phyloP scores from a whole-genome alignment of 805 yeast genomes.

The Lachancea quebecensis region DNA sequence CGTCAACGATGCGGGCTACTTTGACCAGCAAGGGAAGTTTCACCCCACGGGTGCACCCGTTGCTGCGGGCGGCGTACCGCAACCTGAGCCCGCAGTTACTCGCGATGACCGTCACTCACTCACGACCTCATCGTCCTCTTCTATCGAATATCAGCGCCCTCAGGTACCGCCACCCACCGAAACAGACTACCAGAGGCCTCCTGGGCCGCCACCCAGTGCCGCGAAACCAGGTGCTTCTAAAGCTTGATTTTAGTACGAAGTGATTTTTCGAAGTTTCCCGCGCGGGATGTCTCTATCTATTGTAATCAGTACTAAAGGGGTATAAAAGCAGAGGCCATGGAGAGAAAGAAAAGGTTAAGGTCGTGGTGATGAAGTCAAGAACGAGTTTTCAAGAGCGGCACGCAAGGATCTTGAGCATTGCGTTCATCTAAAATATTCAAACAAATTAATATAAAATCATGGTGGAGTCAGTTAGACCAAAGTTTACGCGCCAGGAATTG shows the following conservation, averaged over 20 bases:
- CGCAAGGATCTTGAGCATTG: too few species aligned
- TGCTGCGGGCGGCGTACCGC: background rate
- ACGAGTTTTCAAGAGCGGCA: too few species aligned
- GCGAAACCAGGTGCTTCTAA: background rate
- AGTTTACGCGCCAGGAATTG: conserved; percentile 42
- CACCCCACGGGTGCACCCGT: conserved; percentile 13
- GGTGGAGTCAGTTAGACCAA: conserved; percentile 13
- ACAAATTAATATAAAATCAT: background rate
- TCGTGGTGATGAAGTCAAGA: too few species aligned
- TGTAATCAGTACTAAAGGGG: background rate
- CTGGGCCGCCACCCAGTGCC: conserved; percentile 3
- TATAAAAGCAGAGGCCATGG: background rate
- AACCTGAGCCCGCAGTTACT: conserved; percentile 6
- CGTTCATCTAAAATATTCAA: too few species aligned
- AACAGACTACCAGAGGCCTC: conserved; percentile 1
- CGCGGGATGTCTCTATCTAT: conserved; percentile 1
- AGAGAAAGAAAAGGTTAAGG: too few species aligned
- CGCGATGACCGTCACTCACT: conserved; percentile 1
- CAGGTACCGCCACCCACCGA: conserved; percentile 6
- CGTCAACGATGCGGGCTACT: conserved; percentile 66
- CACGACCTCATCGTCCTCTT: conserved; percentile 1
- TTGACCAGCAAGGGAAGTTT: conserved; percentile 49
- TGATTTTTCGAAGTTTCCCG: background rate
- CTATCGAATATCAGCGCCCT: conserved; percentile 5
- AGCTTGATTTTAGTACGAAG: background rate